Percentiles rank a stretch among this genome's conserved stretches.
Conservation (phyloP, 345 rosid species). For the Capsella bursapastoris region DNA sequence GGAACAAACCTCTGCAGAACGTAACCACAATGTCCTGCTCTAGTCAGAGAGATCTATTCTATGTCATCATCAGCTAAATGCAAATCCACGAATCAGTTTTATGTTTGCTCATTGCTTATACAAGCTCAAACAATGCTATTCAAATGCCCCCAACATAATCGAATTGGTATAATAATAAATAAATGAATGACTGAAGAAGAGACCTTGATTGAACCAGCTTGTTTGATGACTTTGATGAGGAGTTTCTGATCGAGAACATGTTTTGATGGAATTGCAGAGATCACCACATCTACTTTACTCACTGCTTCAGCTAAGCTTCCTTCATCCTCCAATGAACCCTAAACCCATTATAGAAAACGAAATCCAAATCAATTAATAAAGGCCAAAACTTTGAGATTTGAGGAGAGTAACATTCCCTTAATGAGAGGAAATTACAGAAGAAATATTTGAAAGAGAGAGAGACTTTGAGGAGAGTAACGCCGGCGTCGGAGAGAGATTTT, state of each 20-base stretch:
- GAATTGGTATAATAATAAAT: not conserved
- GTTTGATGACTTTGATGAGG: conserved; percentile 63
- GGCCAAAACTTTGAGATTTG: conserved; percentile 4
- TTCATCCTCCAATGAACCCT: conserved; percentile 84
- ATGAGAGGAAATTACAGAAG: not conserved
- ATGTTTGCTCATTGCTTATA: not conserved
- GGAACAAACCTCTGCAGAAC: conserved; percentile 78
- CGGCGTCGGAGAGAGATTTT: conserved; percentile 53
- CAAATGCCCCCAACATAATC: not conserved
- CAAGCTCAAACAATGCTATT: not conserved
- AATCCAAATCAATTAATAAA: not conserved
- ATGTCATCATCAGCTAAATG: not conserved
- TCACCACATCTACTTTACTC: conserved; percentile 75
- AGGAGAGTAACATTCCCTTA: not conserved
- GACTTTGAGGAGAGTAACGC: conserved; percentile 67
- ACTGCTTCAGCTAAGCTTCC: conserved; percentile 66
- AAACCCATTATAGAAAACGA: not conserved
- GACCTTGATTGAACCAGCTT: conserved; percentile 64
- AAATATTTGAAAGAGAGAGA: not conserved
- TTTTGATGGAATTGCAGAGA: conserved; percentile 72
- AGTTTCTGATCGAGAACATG: conserved; percentile 70
- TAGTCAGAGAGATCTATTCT: not conserved
- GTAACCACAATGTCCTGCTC: not conserved
- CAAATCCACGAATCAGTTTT: conserved; percentile 2
- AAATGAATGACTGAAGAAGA: not conserved